phyloP scores from a whole-genome alignment of 1,284 basidiomycete species.

The Trichosporon coremiiforme region DNA sequence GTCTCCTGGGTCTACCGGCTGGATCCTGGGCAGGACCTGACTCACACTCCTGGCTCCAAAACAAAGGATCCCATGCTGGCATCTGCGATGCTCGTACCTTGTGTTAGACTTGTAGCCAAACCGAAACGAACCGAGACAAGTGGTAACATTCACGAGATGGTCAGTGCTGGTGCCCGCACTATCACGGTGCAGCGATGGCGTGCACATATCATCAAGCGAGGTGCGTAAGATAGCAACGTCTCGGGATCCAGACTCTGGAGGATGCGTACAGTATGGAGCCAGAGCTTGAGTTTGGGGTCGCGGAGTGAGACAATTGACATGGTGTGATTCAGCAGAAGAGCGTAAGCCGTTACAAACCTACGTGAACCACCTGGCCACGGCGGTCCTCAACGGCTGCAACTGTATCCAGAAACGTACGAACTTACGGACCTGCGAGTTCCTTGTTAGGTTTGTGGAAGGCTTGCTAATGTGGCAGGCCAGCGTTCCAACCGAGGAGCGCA shows the following conservation, averaged over 20 bases:
- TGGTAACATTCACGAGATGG: not conserved
- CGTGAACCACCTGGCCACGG: not conserved
- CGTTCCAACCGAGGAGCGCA: not conserved
- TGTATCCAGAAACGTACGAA: not conserved
- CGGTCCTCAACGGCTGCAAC: not conserved
- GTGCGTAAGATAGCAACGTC: not conserved
- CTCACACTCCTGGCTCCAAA: constrained; percentile 2
- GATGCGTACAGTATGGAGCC: not conserved
- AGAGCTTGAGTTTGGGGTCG: constrained; percentile 5
- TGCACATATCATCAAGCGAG: not conserved
- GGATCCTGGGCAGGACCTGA: not conserved
- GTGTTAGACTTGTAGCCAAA: constrained; percentile 5
- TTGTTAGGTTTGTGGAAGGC: not conserved
- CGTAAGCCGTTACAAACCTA: constrained; percentile 2
- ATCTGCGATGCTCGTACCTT: not conserved
- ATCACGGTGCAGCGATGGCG: not conserved
- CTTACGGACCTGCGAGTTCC: not conserved
- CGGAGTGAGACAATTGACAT: not conserved
- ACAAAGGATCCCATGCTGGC: constrained; percentile 8
- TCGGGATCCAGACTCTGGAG: not conserved
- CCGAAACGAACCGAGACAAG: not conserved
- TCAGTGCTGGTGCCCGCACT: not conserved
- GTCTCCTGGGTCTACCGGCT: not conserved
- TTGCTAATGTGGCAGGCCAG: not conserved
- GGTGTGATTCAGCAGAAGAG: not conserved